phyloP scores from a whole-genome alignment of 257 asterid genomes.

The Gentiana dahurica region DNA sequence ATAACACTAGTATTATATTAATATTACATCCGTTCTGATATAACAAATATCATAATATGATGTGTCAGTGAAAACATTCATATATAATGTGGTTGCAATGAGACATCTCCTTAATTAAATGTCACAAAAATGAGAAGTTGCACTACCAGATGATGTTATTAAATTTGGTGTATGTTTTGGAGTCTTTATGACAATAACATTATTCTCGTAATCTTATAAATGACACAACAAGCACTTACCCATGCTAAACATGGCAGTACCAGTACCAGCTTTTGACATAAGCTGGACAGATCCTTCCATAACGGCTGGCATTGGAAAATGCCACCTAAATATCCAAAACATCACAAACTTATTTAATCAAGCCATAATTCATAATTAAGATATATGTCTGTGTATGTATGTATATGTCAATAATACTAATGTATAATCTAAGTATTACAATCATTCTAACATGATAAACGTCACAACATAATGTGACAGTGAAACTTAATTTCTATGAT shows the following conservation, averaged over 20 bases:
- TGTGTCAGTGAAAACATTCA: background rate
- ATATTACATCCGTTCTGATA: background rate
- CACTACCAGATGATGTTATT: too few relatives aligned
- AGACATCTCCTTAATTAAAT: background rate
- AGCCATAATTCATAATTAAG: background rate
- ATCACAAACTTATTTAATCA: background rate
- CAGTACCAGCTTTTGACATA: constrained; percentile 30
- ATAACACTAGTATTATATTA: background rate
- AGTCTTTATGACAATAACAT: too few relatives aligned
- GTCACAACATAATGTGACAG: too few relatives aligned
- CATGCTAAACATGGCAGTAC: constrained; percentile 35
- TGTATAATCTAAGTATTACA: too few relatives aligned
- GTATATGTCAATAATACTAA: background rate
- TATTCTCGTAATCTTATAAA: too few relatives aligned
- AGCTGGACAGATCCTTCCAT: constrained; percentile 23
- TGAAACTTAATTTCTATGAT: too few relatives aligned
- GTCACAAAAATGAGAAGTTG: too few relatives aligned
- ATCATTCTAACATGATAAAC: too few relatives aligned
- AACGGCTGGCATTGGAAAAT: constrained; percentile 26
- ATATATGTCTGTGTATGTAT: background rate
- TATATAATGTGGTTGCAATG: background rate
- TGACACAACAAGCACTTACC: constrained; percentile 8
- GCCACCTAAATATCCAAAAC: constrained; percentile 18
- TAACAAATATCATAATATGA: too few relatives aligned
- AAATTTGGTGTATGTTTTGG: too few relatives aligned